These are phyloP conservation scores for Krasilnikovozyma curviuscula DNA, from an alignment of 768 basidiomycete species.

Conservation along the genomic window DNA sequence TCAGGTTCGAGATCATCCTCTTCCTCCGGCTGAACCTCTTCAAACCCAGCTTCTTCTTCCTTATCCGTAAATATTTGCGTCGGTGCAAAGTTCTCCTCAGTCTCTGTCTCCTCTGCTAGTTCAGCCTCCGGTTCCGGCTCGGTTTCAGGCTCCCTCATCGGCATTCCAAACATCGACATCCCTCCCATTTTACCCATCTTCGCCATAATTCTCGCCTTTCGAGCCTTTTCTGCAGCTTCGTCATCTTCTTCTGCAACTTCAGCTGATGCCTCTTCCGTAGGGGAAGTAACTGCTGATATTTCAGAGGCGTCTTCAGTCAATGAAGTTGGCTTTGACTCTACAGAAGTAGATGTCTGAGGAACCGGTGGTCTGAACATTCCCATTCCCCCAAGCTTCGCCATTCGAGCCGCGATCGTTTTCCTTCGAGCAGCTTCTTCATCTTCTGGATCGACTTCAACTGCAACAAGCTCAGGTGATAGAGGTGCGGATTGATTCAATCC, in stretches of 20 bases:
- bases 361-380: constrained; percentile 7
- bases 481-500: constrained; percentile 27
- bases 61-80: too few relatives aligned
- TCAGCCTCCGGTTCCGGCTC: neutral
- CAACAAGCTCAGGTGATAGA: constrained; percentile 13
- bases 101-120: neutral
- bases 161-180: neutral
- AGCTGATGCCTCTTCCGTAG: constrained; percentile 2
- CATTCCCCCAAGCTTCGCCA: constrained; percentile 79
- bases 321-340: neutral
- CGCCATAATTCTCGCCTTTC: constrained; percentile 3
- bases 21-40: neutral
- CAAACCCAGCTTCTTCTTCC: neutral
- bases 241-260: too few relatives aligned
- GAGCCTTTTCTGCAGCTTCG: constrained; percentile 7
- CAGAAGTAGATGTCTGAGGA: neutral
- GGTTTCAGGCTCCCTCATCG: neutral
- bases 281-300: neutral
- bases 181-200: constrained; percentile 11
- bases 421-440: constrained; percentile 35
- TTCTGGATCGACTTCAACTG: constrained; percentile 22
- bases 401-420: constrained; percentile 71
- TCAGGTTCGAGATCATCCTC: too few relatives aligned
- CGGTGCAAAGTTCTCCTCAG: too few relatives aligned
- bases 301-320: neutral